Conservation (phyloP, 2,329 filamentous ascomycete genomes). For the Botryotinia narcissicola region DNA sequence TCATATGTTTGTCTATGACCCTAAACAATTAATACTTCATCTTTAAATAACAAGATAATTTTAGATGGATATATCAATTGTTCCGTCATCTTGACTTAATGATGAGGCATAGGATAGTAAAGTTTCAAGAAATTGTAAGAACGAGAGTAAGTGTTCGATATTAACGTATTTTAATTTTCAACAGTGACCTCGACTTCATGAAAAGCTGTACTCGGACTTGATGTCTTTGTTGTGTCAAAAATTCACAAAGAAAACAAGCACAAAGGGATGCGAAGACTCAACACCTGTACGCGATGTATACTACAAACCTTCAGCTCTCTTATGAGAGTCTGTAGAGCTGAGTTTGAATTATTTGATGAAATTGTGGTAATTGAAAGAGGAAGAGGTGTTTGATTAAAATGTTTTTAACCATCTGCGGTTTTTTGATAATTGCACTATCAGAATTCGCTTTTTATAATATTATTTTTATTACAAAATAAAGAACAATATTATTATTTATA, state of each 20-base stretch:
- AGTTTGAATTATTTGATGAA: no score
- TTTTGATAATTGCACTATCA: no score
- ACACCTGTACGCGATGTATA: no score
- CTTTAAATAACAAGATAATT: background rate
- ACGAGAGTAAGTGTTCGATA: background rate
- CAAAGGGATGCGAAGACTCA: no score
- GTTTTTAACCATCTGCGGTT: no score
- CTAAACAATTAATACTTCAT: background rate
- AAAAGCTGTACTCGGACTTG: background rate
- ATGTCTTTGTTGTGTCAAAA: background rate
- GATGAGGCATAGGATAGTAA: background rate
- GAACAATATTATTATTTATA: no score
- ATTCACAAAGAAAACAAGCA: background rate
- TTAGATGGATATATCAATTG: slow-evolving; percentile 10
- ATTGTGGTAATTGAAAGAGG: no score
- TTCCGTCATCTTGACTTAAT: background rate
- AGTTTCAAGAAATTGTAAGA: rapidly evolving
- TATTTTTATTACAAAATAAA: no score
- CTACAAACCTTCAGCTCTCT: no score
- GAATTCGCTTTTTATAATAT: no score
- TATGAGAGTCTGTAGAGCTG: no score
- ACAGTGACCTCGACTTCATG: background rate
- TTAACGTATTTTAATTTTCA: background rate
- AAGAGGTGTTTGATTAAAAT: no score
- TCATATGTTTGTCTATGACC: slow-evolving; percentile 1